Evolutionary conservation across 2,329 filamentous ascomycete genomes (phyloP).

Genomic region (Geosmithia morbida): DNA sequence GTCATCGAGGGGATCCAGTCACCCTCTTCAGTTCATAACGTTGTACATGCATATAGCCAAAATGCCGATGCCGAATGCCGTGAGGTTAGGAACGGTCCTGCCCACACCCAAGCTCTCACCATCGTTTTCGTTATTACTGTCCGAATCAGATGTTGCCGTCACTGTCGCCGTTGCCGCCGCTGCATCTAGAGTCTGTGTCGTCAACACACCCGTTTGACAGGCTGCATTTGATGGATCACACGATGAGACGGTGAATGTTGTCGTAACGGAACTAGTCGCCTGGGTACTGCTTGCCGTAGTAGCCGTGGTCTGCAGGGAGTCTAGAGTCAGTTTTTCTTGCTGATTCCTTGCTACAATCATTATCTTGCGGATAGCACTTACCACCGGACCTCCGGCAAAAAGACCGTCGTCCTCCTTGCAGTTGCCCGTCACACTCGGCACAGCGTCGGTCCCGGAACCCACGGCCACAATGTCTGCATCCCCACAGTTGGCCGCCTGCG

Average conservation of each 20-base stretch:
- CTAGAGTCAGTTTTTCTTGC: too few species aligned
- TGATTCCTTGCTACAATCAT: too few species aligned
- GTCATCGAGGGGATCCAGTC: too few species aligned
- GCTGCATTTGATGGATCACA: conserved; percentile 8
- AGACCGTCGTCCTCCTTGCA: conserved; percentile 16
- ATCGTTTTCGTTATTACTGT: too few species aligned
- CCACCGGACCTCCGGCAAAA: conserved; percentile 1
- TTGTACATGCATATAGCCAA: too few species aligned
- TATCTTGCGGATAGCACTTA: neutral
- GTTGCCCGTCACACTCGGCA: conserved; percentile 18
- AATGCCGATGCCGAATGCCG: neutral
- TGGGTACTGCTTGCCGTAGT: neutral
- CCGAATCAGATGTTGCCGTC: neutral
- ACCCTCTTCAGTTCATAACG: too few species aligned
- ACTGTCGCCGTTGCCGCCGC: conserved; percentile 1
- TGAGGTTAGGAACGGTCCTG: neutral
- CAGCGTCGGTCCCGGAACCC: conserved; percentile 14
- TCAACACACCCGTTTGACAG: conserved; percentile 9
- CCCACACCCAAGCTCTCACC: too few species aligned
- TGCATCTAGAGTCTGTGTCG: conserved; percentile 7
- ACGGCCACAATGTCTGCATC: conserved; percentile 20
- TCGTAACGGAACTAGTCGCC: conserved; percentile 8
- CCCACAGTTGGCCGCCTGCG: conserved; percentile 24
- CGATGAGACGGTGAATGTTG: conserved; percentile 11
- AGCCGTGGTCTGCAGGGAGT: neutral